A percentile compares a stretch with the other conserved stretches of the same genome.
Evolutionary conservation across 2,329 filamentous ascomycete species (phyloP).

Genomic region (Cucurbitaria berberidis): DNA sequence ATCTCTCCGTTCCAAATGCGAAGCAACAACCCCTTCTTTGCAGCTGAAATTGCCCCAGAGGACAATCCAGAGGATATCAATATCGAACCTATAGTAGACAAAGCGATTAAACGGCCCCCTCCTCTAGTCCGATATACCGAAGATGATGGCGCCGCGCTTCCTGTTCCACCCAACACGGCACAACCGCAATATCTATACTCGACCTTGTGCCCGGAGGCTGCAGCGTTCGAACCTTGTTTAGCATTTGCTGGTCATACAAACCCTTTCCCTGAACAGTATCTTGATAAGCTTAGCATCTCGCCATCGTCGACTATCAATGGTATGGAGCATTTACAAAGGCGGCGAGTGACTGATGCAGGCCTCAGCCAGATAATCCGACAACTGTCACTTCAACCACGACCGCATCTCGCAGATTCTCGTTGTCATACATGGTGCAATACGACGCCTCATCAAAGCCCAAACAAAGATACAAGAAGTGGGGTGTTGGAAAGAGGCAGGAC

Average conservation of each 20-base stretch:
- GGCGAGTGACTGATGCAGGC: constrained; percentile 23
- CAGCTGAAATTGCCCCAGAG: constrained; percentile 32
- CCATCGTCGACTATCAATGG: constrained; percentile 15
- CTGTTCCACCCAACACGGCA: constrained; percentile 23
- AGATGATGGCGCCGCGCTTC: constrained; percentile 2
- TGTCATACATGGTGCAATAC: constrained; percentile 10
- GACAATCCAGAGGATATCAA: background rate
- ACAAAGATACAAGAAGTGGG: background rate
- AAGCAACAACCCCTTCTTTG: constrained; percentile 12
- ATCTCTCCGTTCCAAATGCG: constrained; percentile 33
- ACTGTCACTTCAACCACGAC: background rate
- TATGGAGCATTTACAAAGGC: constrained; percentile 13
- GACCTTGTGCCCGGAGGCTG: constrained; percentile 29
- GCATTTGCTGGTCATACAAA: constrained; percentile 1
- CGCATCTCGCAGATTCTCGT: constrained; percentile 1
- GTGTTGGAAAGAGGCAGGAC: constrained; percentile 14
- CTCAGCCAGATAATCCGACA: constrained; percentile 1
- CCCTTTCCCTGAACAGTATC: background rate
- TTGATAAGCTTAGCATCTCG: constrained; percentile 30
- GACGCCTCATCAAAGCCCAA: constrained; percentile 8
- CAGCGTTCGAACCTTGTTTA: constrained; percentile 28
- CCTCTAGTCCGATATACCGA: constrained; percentile 1
- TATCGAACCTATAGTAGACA: background rate
- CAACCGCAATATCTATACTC: constrained; percentile 14
- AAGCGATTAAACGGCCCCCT: constrained; percentile 6